Base-by-base conservation (phyloP, 805 yeast species). In the Yamadazyma paraphyllophila region DNA sequence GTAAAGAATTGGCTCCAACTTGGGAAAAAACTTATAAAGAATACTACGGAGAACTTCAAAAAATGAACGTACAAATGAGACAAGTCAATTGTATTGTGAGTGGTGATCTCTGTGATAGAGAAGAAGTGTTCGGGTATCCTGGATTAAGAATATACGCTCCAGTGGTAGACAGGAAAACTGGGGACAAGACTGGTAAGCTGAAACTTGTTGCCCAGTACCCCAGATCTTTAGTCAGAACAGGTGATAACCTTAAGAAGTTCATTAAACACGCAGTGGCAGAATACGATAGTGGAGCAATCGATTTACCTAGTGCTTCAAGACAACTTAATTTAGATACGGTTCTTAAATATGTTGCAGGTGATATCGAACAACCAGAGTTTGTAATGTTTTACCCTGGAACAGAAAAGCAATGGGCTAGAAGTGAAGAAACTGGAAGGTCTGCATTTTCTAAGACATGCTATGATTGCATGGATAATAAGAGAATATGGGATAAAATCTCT, bases 31-130 rank as follows among this genome's bases (percentile, higher is more conserved):
- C 92, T 0, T 87, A 80, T 66, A 55, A 69, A 17, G 61, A 63
- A 3, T 76, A 79, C 54, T 62, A 73, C 31, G 60, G 64, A 8
- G 82, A 78, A 32, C 74, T 76, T 37, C 59, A 67, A 13, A 54
- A 63, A 7, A 53, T 77, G 41, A 71, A 72, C 2, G 71, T 84
- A 12, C 71, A 71, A 15, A 77, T 90, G 74, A 74, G 80, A 47
- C 92, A 87, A 58, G 96, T 94, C 30, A 82, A 94, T 64, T 94
- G 99, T 67, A 77, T 86, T 7, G 88, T 80, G 39, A 77, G 84
- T 58, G 97, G 96, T 10, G 98, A 92, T 61, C 69, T 94, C 43
- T 94, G 99, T 65, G 71, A 66, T 7, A 69, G 81, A 17, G 87
- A 88, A 63, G 73, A 75, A 2, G 77, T 92, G 45, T 55, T 46